phyloP scores from a whole-genome alignment of 805 yeast species.

The Yarrowia osloensis region DNA sequence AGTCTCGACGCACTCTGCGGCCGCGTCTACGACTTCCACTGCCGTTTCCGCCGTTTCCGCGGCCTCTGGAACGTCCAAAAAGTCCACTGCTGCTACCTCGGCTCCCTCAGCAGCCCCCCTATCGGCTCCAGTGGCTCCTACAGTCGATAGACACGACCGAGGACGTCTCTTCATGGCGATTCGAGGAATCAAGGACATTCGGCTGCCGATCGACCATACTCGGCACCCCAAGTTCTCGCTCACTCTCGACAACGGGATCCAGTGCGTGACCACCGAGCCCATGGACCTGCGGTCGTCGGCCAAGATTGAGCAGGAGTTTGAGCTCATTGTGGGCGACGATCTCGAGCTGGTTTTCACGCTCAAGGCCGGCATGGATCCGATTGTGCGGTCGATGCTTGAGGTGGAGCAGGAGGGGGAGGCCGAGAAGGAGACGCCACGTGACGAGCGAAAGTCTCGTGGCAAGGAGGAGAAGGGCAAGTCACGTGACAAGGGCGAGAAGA shows the following conservation, averaged over 20 bases:
- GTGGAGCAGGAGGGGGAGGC: background rate
- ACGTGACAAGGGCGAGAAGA: too few relatives aligned
- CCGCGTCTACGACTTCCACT: background rate
- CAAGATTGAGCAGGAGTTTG: slow-evolving; percentile 72
- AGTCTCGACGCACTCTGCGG: background rate
- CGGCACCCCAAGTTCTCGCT: slow-evolving; percentile 53
- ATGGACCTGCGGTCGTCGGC: slow-evolving; percentile 41
- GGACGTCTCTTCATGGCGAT: slow-evolving; percentile 38
- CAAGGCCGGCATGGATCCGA: slow-evolving; percentile 49
- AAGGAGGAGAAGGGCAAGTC: background rate
- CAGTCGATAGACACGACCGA: slow-evolving; percentile 32
- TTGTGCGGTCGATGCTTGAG: slow-evolving; percentile 8
- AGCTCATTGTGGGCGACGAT: slow-evolving; percentile 61
- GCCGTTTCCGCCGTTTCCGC: background rate
- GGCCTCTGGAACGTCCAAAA: background rate
- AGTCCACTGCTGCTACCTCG: background rate
- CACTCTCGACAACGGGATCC: slow-evolving; percentile 73
- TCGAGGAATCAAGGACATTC: slow-evolving; percentile 41
- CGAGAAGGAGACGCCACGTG: background rate
- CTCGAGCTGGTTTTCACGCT: slow-evolving; percentile 71
- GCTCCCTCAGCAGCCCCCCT: too few relatives aligned
- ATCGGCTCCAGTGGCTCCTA: background rate
- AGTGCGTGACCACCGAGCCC: slow-evolving; percentile 66
- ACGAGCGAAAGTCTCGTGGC: background rate
- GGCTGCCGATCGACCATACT: slow-evolving; percentile 48